Evolutionary conservation across 2,329 filamentous ascomycete species (phyloP), one percentile per base, ranked within the genome.

Genomic region (Mycosphaerella sp.): DNA sequence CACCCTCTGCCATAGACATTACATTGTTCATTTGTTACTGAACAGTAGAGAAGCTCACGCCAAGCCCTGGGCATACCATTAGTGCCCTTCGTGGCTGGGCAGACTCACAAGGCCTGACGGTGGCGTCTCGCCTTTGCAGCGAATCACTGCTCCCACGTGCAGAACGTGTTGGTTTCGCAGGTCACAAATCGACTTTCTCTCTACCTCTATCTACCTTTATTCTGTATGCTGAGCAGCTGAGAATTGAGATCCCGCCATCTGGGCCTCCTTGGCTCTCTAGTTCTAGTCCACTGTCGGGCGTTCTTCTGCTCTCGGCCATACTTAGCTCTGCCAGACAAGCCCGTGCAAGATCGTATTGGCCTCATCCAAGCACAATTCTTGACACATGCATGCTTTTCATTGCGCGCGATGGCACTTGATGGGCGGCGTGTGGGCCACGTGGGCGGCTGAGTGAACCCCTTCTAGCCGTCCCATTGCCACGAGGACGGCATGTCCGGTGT

Each of bases 371-470:
- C 44, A 46, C 10, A 18, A 13, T 14, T 18, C 7, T 47, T 27
- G 10, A n/a, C 18, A 17, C 35, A 40, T 30, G 12, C 13, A 14
- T 1, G 9, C 13, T 27, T 40, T 34, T 16, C 36, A 16, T 13
- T 14, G 44, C 8, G 18, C 6, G 12, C 25, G 3, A n/a, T n/a
- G n/a, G n/a, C n/a, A n/a, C n/a, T n/a, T n/a, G n/a, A n/a, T n/a
- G n/a, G n/a, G n/a, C n/a, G n/a, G n/a, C n/a, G n/a, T n/a, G n/a
- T 48, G 36, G 44, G 36, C 44, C 44, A 48, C 44, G 44, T 48
- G 44, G 44, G 44, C n/a, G 10, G 17, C 36, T 16, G 7, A 9
- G 36, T 16, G 17, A n/a, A n/a, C 3, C 36, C 36, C 14, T 16
- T 39, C 5, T 16, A 16, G 17, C 4, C 9, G n/a, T 18, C n/a